Percentiles rank a stretch among this genome's conserved stretches.
Evolutionary conservation across 805 yeast genomes (phyloP).

Genomic region (Wickerhamiella spandovensis): DNA sequence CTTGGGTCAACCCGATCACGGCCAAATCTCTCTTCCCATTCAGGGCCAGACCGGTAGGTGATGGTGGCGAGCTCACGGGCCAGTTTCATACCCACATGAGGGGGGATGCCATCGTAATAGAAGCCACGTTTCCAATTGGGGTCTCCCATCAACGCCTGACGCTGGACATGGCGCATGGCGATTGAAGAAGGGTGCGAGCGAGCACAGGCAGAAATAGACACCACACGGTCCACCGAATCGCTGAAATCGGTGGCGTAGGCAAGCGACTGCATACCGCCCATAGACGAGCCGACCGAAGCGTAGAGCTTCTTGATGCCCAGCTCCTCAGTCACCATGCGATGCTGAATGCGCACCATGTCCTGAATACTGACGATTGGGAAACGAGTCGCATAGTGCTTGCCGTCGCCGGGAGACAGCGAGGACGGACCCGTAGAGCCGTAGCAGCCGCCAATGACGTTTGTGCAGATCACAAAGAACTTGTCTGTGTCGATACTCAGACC

Average conservation of each 20-base stretch:
- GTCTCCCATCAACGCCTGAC: conserved; percentile 89
- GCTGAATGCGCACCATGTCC: conserved; percentile 87
- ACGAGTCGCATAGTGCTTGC: conserved; percentile 61
- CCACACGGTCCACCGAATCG: conserved; percentile 54
- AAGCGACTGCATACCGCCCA: conserved; percentile 98
- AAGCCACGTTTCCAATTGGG: conserved; percentile 90
- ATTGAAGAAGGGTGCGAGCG: conserved; percentile 88
- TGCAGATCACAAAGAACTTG: conserved; percentile 71
- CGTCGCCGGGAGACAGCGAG: conserved; percentile 56
- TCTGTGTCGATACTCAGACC: conserved; percentile 64
- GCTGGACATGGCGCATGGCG: conserved; percentile 84
- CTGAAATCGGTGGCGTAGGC: conserved; percentile 81
- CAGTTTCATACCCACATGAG: conserved; percentile 89
- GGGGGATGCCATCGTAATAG: conserved; percentile 68
- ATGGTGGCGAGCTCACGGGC: conserved; percentile 91
- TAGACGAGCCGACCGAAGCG: conserved; percentile 80
- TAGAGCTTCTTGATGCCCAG: conserved; percentile 51
- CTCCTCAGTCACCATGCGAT: conserved; percentile 46
- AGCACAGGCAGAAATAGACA: conserved; percentile 85
- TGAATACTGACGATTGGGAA: conserved; percentile 77
- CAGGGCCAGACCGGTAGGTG: conserved; percentile 91
- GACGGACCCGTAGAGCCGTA: conserved; percentile 93
- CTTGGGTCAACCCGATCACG: conserved; percentile 73
- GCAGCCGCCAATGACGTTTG: conserved; percentile 89
- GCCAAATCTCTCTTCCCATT: conserved; percentile 90